Evolutionary conservation across 164 flowering plant genomes (phyloP), one percentile per base, ranked within the genome.

Genomic region (Dillenia suffruticosa): DNA sequence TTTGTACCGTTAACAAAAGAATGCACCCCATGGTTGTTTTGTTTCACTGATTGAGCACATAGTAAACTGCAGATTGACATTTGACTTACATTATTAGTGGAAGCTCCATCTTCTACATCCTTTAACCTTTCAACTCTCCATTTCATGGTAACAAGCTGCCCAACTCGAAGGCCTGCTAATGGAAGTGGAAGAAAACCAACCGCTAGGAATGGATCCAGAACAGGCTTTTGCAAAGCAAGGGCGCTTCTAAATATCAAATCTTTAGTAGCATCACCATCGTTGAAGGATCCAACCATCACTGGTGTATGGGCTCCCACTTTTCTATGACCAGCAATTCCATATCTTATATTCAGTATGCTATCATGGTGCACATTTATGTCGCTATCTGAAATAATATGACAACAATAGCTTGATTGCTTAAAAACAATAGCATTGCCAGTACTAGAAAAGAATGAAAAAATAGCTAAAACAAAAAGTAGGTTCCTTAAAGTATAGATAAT

Each of bases 121-220:
- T 89, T 94, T 62, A 94, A 66, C 70, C 96, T 83, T 78, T 95
- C 99, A 49, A 95, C 77, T 68, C 97, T 84, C 99, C 99, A 95
- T 65, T 79, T 70, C 81, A 95, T 82, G 68, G 80, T 81, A 63
- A 95, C 79, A 51, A 95, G 85, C 70, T 95, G 88, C 56, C 97
- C 97, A 74, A 95, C 99, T 76, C 89, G 78, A 40, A 95, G 89
- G 50, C 87, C 78, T 68, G 53, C 77, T n/a, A 88, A 83, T 56
- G 92, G 86, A 51, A 95, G 83, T 58, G 99, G 92, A 63, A 92
- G 92, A 71, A 95, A 92, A 61, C 97, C 99, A 78, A 92, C 92
- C n/a, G 97, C 94, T 62, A 92, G 59, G 76, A 85, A 86, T 43
- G 97, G 99, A 45, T 95, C 92, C 58, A 87, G 86, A 54, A 92